Percentiles rank a stretch among this genome's conserved stretches.
These are phyloP conservation scores for Straminergon stramineum DNA, from an alignment of 225 moss, liverwort and hornwort genomes.

Conservation along the genomic window DNA sequence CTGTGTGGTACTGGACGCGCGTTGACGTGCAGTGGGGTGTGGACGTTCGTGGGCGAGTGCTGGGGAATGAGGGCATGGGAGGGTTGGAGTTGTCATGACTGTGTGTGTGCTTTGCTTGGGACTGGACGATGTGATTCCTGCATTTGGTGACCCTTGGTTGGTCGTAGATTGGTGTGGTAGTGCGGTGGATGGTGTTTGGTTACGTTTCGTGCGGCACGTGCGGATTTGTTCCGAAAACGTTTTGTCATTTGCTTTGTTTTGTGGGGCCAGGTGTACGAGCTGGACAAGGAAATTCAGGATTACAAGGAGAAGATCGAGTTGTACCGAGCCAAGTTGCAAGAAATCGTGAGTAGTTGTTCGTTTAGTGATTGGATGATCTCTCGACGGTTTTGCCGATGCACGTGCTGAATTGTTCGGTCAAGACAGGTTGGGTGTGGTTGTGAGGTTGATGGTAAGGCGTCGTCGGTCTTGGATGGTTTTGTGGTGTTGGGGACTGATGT, in stretches of 20 bases:
- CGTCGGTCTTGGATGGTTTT: not conserved
- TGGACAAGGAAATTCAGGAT: slow-evolving; percentile 60
- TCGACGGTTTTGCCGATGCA: not conserved
- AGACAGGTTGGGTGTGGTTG: not conserved
- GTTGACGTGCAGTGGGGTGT: not conserved
- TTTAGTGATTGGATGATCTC: not conserved
- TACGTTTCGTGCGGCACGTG: not conserved
- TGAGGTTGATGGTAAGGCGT: not conserved
- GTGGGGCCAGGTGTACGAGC: slow-evolving; percentile 42
- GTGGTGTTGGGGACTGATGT: not conserved
- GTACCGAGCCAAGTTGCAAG: slow-evolving; percentile 63
- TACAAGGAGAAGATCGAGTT: slow-evolving; percentile 74
- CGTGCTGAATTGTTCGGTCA: too few species aligned
- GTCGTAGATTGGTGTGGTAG: not conserved
- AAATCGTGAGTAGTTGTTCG: slow-evolving; percentile 41
- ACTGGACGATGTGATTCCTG: not conserved
- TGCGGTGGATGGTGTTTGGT: not conserved
- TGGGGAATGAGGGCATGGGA: not conserved
- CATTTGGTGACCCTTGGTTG: not conserved
- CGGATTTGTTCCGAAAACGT: not conserved
- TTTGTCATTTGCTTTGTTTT: not conserved
- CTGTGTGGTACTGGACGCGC: not conserved
- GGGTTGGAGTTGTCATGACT: not conserved
- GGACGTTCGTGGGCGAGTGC: too few species aligned
- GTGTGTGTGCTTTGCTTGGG: not conserved